Evolutionary conservation across 768 basidiomycete genomes (phyloP).

Genomic region (Panaeolus papilionaceus): DNA sequence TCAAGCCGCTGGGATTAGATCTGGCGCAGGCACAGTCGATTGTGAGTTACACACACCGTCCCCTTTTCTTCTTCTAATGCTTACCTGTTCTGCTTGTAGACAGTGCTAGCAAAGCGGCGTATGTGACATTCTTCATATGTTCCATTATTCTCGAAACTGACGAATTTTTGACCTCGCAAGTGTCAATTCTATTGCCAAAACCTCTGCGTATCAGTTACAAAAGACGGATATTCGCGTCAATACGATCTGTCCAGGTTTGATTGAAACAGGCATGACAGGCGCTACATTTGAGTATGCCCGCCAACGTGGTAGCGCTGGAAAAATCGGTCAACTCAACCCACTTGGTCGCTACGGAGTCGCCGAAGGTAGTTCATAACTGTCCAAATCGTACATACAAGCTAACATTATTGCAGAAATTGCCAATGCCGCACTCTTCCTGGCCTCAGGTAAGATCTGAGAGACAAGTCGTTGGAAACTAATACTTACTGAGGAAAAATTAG

Average conservation of each 20-base stretch:
- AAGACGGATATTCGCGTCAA: conserved; percentile 89
- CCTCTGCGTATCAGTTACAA: conserved; percentile 78
- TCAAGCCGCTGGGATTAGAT: conserved; percentile 80
- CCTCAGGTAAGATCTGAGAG: conserved; percentile 67
- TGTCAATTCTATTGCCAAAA: conserved; percentile 89
- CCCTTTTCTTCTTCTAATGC: not conserved
- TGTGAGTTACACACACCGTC: conserved; percentile 54
- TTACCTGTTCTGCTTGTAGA: conserved; percentile 47
- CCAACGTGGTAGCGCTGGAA: conserved; percentile 70
- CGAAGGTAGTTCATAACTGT: conserved; percentile 56
- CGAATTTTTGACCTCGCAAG: conserved; percentile 40
- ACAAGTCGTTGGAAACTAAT: conserved; percentile 16
- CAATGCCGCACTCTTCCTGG: conserved; percentile 83
- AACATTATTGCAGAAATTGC: conserved; percentile 72
- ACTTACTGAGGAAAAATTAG: conserved; percentile 40
- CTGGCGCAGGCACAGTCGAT: conserved; percentile 82
- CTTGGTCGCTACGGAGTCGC: conserved; percentile 82
- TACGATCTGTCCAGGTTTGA: conserved; percentile 88
- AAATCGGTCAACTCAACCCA: conserved; percentile 87
- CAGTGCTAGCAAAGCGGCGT: conserved; percentile 95
- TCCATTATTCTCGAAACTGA: conserved; percentile 2
- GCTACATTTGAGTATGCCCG: conserved; percentile 81
- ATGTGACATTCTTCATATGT: conserved; percentile 36
- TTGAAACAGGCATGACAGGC: conserved; percentile 92
- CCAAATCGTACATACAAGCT: conserved; percentile 17